Evolutionary conservation across 805 yeast species (phyloP).

Genomic region (Candida michaelii): DNA sequence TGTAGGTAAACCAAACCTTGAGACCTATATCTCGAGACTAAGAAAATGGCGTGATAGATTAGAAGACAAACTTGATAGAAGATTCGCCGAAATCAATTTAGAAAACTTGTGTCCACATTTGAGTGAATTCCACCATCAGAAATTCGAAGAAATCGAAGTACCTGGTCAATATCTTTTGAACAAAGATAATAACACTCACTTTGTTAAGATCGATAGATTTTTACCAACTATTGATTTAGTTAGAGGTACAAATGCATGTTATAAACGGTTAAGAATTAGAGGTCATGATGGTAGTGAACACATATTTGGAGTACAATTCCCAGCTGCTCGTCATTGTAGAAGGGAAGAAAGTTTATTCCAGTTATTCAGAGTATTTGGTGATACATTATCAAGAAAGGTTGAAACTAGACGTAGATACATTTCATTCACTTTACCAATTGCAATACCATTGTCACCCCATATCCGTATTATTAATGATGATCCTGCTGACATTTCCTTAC

Average conservation of each 20-base stretch:
- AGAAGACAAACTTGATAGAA: conserved; percentile 87
- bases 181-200: conserved; percentile 86
- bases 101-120: conserved; percentile 93
- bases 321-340: conserved; percentile 96
- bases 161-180: conserved; percentile 95
- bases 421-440: conserved; percentile 83
- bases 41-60: conserved; percentile 91
- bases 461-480: conserved; percentile 88
- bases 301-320: conserved; percentile 94
- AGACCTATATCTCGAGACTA: conserved; percentile 77
- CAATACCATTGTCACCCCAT: conserved; percentile 93
- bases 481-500: conserved; percentile 69
- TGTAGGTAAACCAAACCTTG: conserved; percentile 81
- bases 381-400: conserved; percentile 73
- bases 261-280: conserved; percentile 81
- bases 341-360: conserved; percentile 95
- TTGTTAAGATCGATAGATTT: conserved; percentile 89
- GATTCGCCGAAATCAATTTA: conserved; percentile 74
- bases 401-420: conserved; percentile 86
- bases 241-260: conserved; percentile 87
- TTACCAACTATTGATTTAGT: conserved; percentile 84
- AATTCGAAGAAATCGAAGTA: conserved; percentile 94
- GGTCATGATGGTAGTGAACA: conserved; percentile 93
- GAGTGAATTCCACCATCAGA: conserved; percentile 96
- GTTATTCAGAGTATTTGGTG: conserved; percentile 84